Evolutionary conservation across 441 rosid species (phyloP), one percentile per base, ranked within the genome.

Genomic region (Erodium trifolium): DNA sequence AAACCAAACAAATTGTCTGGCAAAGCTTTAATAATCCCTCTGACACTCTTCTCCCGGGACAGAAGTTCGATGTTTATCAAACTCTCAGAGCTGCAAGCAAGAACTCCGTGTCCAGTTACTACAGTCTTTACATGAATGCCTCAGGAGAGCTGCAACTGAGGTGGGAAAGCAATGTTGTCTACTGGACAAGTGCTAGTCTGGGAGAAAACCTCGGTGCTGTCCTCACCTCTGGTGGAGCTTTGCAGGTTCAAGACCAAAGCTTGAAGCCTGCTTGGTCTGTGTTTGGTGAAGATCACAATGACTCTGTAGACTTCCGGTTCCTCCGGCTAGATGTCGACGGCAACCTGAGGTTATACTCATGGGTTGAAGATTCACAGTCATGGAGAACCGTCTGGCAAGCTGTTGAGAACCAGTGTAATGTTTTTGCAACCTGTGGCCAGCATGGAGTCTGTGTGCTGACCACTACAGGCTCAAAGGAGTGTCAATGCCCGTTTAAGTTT

Each of bases 361-460:
- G 92, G 91, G 70, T 47, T 0, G 80, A 79, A 35, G 85, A 10
- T 70, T 81, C 77, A 12, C 8, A 67, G 75, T 68, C 80, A 19
- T 91, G 97, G 97, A 83, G 72, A 81, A 71, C 93, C 3, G 96
- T 85, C 68, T 91, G 96, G 97, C 93, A 89, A 79, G 96, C 96
- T 49, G 84, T 91, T 77, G 96, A 86, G 80, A 86, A 89, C 78
- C 97, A 89, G 63, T 89, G 97, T 69, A 0, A 78, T 34, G 97
- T 91, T 27, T 89, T 89, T 68, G 97, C 96, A 17, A 89, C 93
- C 47, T 91, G 97, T 68, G 86, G 88, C 9, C 79, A 79, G 51
- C 85, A 66, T 29, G 91, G 91, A 34, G 79, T 91, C 65, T 91
- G 97, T 67, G 72, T 70, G 17, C 76, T 80, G 67, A 82, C 86